A percentile compares a stretch with the other conserved stretches of the same genome.
phyloP scores from a whole-genome alignment of 2,329 filamentous ascomycete genomes.

The Fusarium illudens region DNA sequence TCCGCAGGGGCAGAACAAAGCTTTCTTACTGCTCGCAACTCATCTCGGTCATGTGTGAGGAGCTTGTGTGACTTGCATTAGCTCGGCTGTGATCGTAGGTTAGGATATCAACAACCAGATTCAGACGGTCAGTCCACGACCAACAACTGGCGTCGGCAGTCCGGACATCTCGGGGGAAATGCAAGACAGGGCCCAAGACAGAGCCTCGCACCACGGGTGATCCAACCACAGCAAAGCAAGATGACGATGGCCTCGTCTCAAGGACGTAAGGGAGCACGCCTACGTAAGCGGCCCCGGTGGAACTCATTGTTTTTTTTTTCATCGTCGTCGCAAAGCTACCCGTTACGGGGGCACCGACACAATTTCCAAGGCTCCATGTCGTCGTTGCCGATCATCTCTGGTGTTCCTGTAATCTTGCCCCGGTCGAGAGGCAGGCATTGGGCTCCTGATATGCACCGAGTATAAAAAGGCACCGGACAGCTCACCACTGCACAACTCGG shows the following conservation, averaged over 20 bases:
- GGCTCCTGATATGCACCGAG: slow-evolving; percentile 4
- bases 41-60: background rate
- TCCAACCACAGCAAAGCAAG: slow-evolving; percentile 1
- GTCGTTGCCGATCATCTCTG: slow-evolving; percentile 18
- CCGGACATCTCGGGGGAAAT: background rate
- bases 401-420: slow-evolving; percentile 27
- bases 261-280: slow-evolving; percentile 17
- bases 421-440: slow-evolving; percentile 11
- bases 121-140: background rate
- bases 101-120: background rate
- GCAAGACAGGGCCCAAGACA: slow-evolving; percentile 24
- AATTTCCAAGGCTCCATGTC: slow-evolving; percentile 22
- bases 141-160: background rate
- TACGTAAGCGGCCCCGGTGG: slow-evolving; percentile 25
- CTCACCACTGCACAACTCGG: slow-evolving; percentile 23
- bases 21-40: background rate
- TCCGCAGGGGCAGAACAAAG: background rate
- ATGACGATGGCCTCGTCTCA: slow-evolving; percentile 20
- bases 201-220: background rate
- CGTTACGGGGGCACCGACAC: slow-evolving; percentile 8
- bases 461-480: slow-evolving; percentile 5
- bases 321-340: slow-evolving; percentile 14
- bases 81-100: background rate
- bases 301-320: slow-evolving; percentile 7
- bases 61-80: slow-evolving; percentile 1